Evolutionary conservation across 768 basidiomycete genomes (phyloP).

Genomic region (Rossbeevera mucosa): DNA sequence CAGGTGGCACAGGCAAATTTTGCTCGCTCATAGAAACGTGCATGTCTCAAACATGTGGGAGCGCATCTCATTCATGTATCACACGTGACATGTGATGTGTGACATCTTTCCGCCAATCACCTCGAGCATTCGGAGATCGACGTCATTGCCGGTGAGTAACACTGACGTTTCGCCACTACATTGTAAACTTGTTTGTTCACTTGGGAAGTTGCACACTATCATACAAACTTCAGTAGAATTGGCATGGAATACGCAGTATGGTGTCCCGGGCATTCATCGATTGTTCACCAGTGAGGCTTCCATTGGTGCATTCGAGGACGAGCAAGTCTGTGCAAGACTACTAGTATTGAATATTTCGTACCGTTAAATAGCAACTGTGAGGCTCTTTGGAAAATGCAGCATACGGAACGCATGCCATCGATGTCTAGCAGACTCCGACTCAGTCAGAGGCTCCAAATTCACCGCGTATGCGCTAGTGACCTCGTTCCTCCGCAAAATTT

Average conservation of each 20-base stretch:
- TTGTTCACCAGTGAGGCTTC: neutral
- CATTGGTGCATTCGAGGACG: neutral
- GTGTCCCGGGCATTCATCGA: neutral
- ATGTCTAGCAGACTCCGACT: neutral
- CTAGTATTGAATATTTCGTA: neutral
- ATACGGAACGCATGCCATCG: neutral
- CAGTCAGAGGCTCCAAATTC: neutral
- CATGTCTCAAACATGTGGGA: neutral
- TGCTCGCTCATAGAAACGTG: slow-evolving; percentile 17
- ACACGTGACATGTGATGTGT: neutral
- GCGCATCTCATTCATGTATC: neutral
- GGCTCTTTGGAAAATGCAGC: neutral
- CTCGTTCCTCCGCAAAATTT: neutral
- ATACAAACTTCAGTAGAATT: no score
- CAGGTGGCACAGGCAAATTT: slow-evolving; percentile 29
- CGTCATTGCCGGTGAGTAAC: no score
- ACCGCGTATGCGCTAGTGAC: neutral
- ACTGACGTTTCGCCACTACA: neutral
- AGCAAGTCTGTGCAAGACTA: neutral
- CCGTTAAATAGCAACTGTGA: neutral
- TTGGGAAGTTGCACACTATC: neutral
- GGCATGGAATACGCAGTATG: no score
- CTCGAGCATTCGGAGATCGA: neutral
- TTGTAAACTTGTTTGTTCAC: neutral
- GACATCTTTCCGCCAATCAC: neutral